phyloP scores from a whole-genome alignment of 768 basidiomycete genomes.

The Pulveroboletus sp. region DNA sequence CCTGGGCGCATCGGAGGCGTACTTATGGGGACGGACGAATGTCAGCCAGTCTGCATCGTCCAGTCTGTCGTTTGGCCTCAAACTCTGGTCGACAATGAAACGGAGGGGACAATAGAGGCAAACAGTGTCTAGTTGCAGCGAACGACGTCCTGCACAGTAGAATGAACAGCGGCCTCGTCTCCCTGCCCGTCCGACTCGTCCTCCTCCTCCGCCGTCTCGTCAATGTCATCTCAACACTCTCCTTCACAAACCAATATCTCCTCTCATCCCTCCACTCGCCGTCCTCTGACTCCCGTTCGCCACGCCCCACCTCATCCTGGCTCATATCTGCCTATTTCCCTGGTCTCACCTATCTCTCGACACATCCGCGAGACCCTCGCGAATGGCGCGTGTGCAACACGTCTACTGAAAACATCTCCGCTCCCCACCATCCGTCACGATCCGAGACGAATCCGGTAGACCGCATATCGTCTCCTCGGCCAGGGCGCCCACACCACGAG shows the following conservation, averaged over 20 bases:
- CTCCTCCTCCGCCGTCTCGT: constrained; percentile 59
- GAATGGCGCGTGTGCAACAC: not conserved
- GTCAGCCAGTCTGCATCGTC: constrained; percentile 3
- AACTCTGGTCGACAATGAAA: not conserved
- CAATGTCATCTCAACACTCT: constrained; percentile 64
- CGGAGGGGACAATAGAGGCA: not conserved
- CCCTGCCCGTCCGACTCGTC: constrained; percentile 56
- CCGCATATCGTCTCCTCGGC: not conserved
- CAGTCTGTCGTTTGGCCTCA: not conserved
- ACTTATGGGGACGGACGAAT: not conserved
- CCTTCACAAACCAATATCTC: constrained; percentile 52
- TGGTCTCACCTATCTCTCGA: not conserved
- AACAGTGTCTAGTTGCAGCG: no score
- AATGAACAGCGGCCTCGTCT: constrained; percentile 37
- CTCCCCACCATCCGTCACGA: not conserved
- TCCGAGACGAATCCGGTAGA: not conserved
- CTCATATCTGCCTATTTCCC: constrained; percentile 1
- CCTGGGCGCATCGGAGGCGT: not conserved
- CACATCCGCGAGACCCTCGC: not conserved
- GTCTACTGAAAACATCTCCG: not conserved
- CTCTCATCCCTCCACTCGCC: not conserved
- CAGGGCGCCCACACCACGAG: constrained; percentile 11
- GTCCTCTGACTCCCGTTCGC: not conserved
- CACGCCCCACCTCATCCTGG: constrained; percentile 11
- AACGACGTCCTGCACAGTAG: not conserved